phyloP scores from a whole-genome alignment of 345 rosid genomes.

The Cardiospermum halicacabum region DNA sequence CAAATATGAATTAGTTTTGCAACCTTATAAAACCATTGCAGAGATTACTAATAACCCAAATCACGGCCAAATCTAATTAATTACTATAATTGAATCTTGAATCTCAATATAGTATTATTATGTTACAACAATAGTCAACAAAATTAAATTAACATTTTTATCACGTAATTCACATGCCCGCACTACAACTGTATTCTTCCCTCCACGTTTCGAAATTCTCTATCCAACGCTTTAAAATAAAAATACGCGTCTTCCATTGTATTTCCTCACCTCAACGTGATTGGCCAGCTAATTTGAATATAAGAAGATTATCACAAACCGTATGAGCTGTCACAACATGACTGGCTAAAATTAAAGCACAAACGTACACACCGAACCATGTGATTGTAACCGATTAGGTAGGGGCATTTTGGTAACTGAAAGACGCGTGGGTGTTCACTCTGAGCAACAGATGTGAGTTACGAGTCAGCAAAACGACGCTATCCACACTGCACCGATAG shows the following conservation, averaged over 20 bases:
- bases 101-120: no score
- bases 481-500: not conserved
- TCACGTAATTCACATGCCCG: conserved; percentile 4
- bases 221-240: not conserved
- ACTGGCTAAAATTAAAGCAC: not conserved
- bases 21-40: no score
- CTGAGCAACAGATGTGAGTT: conserved; percentile 25
- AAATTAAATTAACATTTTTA: no score
- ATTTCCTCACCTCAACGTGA: not conserved
- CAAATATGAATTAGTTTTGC: no score
- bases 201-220: not conserved
- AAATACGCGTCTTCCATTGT: not conserved
- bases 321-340: not conserved
- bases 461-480: conserved; percentile 37
- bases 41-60: no score
- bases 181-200: not conserved
- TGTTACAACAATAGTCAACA: no score
- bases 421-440: not conserved
- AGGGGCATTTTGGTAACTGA: conserved; percentile 10
- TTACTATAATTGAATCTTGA: no score
- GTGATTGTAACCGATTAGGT: not conserved
- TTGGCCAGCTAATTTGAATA: not conserved
- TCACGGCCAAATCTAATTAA: no score
- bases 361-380: not conserved
- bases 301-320: not conserved